phyloP scores from a whole-genome alignment of 441 rosid species.

The Eruca vesicaria region DNA sequence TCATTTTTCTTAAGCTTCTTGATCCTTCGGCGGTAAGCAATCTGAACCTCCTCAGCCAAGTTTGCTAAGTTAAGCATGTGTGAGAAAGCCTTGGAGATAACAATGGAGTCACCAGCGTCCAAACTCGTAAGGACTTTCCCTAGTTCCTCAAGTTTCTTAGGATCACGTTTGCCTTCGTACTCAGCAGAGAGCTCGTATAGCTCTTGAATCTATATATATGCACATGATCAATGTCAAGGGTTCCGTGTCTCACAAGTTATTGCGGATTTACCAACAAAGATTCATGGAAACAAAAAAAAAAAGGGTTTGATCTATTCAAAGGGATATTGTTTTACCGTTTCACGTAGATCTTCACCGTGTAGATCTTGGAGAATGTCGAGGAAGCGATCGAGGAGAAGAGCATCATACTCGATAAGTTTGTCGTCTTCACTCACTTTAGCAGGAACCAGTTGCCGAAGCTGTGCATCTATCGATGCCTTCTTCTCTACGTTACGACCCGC shows the following conservation, averaged over 20 bases:
- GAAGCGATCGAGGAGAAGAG: conserved; percentile 80
- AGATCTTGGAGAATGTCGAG: conserved; percentile 87
- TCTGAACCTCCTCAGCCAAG: conserved; percentile 88
- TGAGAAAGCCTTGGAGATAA: conserved; percentile 73
- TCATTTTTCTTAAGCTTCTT: conserved; percentile 80
- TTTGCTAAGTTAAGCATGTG: conserved; percentile 95
- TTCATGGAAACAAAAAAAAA: too few relatives aligned
- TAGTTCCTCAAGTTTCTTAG: conserved; percentile 80
- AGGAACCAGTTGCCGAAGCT: conserved; percentile 73
- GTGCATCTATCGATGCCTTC: conserved; percentile 89
- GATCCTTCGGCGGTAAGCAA: conserved; percentile 71
- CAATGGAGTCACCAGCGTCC: conserved; percentile 93
- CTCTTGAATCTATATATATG: conserved; percentile 68
- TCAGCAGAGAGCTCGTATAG: conserved; percentile 83
- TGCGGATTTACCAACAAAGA: background rate
- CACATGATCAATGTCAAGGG: background rate
- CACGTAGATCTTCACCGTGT: conserved; percentile 85
- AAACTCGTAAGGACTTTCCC: conserved; percentile 73
- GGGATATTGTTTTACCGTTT: conserved; percentile 47
- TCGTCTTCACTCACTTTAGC: conserved; percentile 83
- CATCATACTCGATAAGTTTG: conserved; percentile 86
- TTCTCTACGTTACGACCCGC: conserved; percentile 70
- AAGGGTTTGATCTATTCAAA: background rate
- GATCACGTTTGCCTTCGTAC: conserved; percentile 79
- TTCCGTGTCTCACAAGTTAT: background rate